A percentile compares a stretch with the other conserved stretches of the same genome.
phyloP scores from a whole-genome alignment of 2,329 filamentous ascomycete genomes.

The Cercospora zeina region DNA sequence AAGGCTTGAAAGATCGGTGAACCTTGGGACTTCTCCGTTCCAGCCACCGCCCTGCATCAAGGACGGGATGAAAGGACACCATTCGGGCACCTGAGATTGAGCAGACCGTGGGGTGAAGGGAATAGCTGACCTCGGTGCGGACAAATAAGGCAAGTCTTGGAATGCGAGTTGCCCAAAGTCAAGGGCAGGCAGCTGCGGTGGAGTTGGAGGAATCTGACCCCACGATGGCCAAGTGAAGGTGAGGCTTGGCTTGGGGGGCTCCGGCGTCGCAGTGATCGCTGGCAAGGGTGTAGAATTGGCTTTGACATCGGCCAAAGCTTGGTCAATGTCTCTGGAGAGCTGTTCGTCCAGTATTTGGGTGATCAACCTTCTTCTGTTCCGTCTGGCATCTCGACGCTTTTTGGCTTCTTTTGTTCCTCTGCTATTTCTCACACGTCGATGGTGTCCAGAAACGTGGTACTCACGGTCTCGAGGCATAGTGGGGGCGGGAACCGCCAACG shows the following conservation, averaged over 20 bases:
- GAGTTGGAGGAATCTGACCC: slow-evolving; percentile 22
- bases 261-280: slow-evolving; percentile 11
- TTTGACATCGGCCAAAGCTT: slow-evolving; percentile 31
- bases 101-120: slow-evolving; percentile 20
- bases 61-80: slow-evolving; percentile 36
- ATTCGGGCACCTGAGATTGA: slow-evolving; percentile 28
- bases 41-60: slow-evolving; percentile 29
- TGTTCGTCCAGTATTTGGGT: slow-evolving; percentile 37
- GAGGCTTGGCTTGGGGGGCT: slow-evolving; percentile 7
- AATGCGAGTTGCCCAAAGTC: slow-evolving; percentile 30
- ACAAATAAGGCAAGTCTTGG: slow-evolving; percentile 26
- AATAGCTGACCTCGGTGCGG: slow-evolving; percentile 11
- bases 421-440: slow-evolving; percentile 34
- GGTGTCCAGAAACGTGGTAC: slow-evolving; percentile 18
- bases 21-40: slow-evolving; percentile 31
- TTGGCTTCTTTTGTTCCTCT: slow-evolving; percentile 37
- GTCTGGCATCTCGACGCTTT: slow-evolving; percentile 36
- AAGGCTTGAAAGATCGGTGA: slow-evolving; percentile 36
- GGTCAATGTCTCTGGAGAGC: slow-evolving; percentile 36
- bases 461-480: slow-evolving; percentile 24
- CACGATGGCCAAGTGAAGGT: slow-evolving; percentile 7
- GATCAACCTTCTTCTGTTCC: slow-evolving; percentile 33
- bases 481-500: slow-evolving; percentile 26
- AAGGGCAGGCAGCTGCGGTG: slow-evolving; percentile 32
- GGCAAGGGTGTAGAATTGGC: slow-evolving; percentile 13